Percentiles rank a stretch among this genome's conserved stretches.
These are phyloP conservation scores for Gloeophyllum trabeum DNA, from an alignment of 768 basidiomycete genomes.

Conservation along the genomic window DNA sequence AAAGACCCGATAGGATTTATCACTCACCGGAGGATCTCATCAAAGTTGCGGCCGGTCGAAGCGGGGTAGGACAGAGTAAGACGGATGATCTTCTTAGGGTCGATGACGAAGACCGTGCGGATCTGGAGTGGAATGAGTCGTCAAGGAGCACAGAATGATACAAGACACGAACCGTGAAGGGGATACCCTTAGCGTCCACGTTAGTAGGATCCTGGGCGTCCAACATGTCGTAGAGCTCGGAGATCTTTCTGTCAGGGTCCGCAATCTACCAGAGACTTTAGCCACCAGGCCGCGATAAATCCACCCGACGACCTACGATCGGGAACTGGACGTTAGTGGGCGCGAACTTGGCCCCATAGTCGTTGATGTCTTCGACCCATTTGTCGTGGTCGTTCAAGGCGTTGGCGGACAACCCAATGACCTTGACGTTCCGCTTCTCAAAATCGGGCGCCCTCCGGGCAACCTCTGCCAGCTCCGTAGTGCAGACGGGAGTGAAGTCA, in stretches of 20 bases:
- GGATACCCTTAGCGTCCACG: constrained; percentile 75
- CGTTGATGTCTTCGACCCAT: constrained; percentile 87
- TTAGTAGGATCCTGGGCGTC: constrained; percentile 93
- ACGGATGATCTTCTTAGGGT: constrained; percentile 93
- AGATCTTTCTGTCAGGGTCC: constrained; percentile 78
- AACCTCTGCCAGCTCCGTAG: constrained; percentile 95
- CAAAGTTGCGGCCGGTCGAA: constrained; percentile 90
- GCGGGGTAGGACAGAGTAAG: constrained; percentile 89
- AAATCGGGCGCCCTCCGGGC: constrained; percentile 83
- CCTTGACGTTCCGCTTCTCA: constrained; percentile 77
- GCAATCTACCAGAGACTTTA: constrained; percentile 54
- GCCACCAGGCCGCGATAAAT: background rate
- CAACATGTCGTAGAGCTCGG: constrained; percentile 89
- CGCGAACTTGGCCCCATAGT: constrained; percentile 55
- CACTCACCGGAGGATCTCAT: constrained; percentile 47
- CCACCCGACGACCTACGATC: constrained; percentile 64
- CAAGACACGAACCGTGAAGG: constrained; percentile 60
- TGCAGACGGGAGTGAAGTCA: constrained; percentile 89
- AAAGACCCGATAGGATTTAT: background rate
- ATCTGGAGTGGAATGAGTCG: constrained; percentile 33
- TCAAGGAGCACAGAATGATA: background rate
- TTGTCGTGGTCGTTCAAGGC: constrained; percentile 70
- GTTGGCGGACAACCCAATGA: constrained; percentile 92
- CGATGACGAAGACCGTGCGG: constrained; percentile 94
- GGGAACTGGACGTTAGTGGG: constrained; percentile 83